These are phyloP conservation scores for Musa schizocarpa DNA, from an alignment of 176 grass and related monocot genomes.

Conservation along the genomic window DNA sequence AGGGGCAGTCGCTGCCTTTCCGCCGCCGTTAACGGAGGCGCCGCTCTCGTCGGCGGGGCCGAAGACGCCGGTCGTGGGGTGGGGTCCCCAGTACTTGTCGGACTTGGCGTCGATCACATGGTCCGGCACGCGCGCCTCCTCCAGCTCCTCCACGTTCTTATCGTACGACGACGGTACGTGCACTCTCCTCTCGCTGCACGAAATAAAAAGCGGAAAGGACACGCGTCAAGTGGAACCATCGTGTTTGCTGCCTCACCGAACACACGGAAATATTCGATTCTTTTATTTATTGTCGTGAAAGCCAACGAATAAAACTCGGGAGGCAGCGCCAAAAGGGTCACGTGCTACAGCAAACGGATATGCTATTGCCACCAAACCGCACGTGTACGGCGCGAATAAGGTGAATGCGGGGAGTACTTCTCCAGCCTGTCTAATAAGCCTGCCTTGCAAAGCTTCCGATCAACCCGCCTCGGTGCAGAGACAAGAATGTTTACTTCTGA, in stretches of 20 bases:
- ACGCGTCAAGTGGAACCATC: not conserved
- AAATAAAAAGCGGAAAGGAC: not conserved
- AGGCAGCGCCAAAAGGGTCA: too few species aligned
- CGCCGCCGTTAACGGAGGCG: slow-evolving; percentile 2
- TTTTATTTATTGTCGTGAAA: too few species aligned
- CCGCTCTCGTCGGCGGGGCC: slow-evolving; percentile 29
- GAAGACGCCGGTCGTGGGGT: slow-evolving; percentile 87
- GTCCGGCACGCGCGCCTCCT: slow-evolving; percentile 59
- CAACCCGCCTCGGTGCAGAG: too few species aligned
- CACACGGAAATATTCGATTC: not conserved
- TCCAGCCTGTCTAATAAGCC: too few species aligned
- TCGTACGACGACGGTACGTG: slow-evolving; percentile 70
- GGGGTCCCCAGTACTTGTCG: slow-evolving; percentile 83
- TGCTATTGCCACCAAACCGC: too few species aligned
- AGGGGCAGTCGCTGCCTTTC: not conserved
- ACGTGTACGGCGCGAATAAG: too few species aligned
- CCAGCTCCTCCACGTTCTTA: slow-evolving; percentile 89
- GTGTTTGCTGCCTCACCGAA: not conserved
- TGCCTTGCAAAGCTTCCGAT: too few species aligned
- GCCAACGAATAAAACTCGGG: too few species aligned
- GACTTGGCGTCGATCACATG: slow-evolving; percentile 68
- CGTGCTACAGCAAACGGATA: too few species aligned
- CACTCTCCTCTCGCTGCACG: slow-evolving; percentile 38
- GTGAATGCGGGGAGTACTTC: too few species aligned
- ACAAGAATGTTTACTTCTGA: too few species aligned